Base-by-base conservation (phyloP, 1,139 yeast genomes). In the Magnusiomyces fungicola region DNA sequence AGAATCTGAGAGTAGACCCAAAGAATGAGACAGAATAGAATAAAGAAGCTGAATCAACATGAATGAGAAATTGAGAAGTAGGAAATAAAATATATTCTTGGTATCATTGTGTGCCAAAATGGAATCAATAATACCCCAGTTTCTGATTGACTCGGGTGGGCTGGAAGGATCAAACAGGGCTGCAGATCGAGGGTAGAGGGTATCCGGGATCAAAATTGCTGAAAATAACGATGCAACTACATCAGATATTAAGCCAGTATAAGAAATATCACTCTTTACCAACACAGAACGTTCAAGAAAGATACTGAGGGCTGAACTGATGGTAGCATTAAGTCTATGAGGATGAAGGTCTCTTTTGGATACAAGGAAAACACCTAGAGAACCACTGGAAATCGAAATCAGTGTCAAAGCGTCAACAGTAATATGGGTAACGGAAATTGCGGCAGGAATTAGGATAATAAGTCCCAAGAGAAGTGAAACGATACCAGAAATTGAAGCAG, bases 1-100 rank as follows among this genome's bases (percentile, higher is more conserved):
- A 3, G 96, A 88, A 61, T 94, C 99, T 6, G 96, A 88, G 45
- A 94, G 69, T 25, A 94, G 72, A 7, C 98, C 97, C 38, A 94
- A 70, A 0, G 97, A 90, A 61, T 87, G 90, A 0, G 97, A 89
- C 55, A 95, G 74, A 67, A 94, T 84, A 1, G 97, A 90, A 63
- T 94, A 94, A 16, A 90, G 69, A 56, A 92, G 74, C 67, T 94
- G 98, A 42, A 94, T 82, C 61, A 94, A 79, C 99, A 94, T 94
- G 67, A 92, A 94, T 1, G 92, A 78, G 22, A 95, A 80, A 67
- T 94, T 94, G 53, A 94, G 73, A 52, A 92, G 66, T 46, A 94
- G 69, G 61, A 92, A 94, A 54, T 87, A 84, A 65, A 92, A 90
- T 34, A 94, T 94, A 33, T 95, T 89, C 56, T 86, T 74, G 0